Evolutionary conservation across 768 basidiomycete genomes (phyloP).

Genomic region (Collybia mongolica): DNA sequence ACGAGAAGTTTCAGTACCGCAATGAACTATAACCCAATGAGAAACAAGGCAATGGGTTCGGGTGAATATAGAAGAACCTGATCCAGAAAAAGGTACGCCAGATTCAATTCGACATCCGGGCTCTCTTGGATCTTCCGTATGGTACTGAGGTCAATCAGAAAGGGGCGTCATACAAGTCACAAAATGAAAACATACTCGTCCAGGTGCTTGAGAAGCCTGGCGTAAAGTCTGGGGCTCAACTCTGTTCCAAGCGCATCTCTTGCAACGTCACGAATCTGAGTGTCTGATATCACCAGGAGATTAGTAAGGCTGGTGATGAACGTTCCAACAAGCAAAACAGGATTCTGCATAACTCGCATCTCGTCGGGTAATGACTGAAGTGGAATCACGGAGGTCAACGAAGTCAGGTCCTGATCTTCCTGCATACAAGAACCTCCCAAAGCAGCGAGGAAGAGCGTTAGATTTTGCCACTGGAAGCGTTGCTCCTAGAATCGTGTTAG

Average conservation of each 20-base stretch:
- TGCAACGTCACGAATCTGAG: constrained; percentile 73
- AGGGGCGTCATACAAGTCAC: neutral
- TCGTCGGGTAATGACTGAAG: constrained; percentile 64
- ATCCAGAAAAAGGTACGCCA: constrained; percentile 59
- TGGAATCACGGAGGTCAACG: constrained; percentile 55
- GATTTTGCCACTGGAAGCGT: constrained; percentile 82
- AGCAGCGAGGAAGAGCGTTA: constrained; percentile 74
- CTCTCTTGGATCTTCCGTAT: constrained; percentile 50
- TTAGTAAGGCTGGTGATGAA: constrained; percentile 73
- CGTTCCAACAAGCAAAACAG: constrained; percentile 53
- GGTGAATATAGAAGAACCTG: constrained; percentile 46
- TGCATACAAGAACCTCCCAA: constrained; percentile 65
- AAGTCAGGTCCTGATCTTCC: constrained; percentile 48
- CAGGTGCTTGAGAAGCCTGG: constrained; percentile 65
- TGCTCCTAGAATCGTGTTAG: constrained; percentile 49
- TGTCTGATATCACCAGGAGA: constrained; percentile 59
- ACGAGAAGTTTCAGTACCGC: constrained; percentile 74
- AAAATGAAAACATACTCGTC: constrained; percentile 56
- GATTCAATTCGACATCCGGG: constrained; percentile 40
- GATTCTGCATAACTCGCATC: constrained; percentile 62
- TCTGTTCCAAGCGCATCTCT: constrained; percentile 82
- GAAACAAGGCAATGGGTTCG: neutral
- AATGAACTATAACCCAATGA: constrained; percentile 50
- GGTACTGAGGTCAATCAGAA: constrained; percentile 32
- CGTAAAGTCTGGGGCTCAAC: constrained; percentile 67